Percentiles rank a stretch among this genome's conserved stretches.
phyloP scores from a whole-genome alignment of 805 yeast genomes.

The Peterozyma xylosa region DNA sequence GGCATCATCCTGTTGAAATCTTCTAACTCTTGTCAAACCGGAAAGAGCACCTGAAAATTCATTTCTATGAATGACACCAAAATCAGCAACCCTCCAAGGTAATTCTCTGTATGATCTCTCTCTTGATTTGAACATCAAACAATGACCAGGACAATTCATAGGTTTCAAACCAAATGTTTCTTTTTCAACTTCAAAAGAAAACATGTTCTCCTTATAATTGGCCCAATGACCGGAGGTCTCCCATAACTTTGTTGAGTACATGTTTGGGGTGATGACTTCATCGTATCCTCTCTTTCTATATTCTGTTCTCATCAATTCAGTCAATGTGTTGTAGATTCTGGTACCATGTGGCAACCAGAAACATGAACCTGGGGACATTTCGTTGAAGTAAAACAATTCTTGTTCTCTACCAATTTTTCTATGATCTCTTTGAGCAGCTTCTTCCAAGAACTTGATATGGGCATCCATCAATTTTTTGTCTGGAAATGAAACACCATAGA shows the following conservation, averaged over 20 bases:
- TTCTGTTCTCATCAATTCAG: slow-evolving; percentile 72
- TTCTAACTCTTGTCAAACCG: slow-evolving; percentile 92
- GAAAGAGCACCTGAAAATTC: slow-evolving; percentile 94
- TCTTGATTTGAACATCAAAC: slow-evolving; percentile 83
- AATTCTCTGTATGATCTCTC: slow-evolving; percentile 95
- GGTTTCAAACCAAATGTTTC: slow-evolving; percentile 93
- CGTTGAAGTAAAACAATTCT: slow-evolving; percentile 91
- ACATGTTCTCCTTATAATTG: slow-evolving; percentile 96
- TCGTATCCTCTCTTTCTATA: slow-evolving; percentile 93
- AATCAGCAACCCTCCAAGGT: slow-evolving; percentile 98
- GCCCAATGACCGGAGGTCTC: slow-evolving; percentile 99
- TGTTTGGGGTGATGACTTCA: slow-evolving; percentile 98
- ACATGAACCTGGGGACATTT: slow-evolving; percentile 95
- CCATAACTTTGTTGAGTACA: slow-evolving; percentile 97
- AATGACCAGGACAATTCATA: slow-evolving; percentile 90
- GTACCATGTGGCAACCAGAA: slow-evolving; percentile 99
- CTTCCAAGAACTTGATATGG: slow-evolving; percentile 88
- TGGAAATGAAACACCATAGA: slow-evolving; percentile 97
- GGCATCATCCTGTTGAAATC: slow-evolving; percentile 99
- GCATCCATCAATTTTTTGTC: slow-evolving; percentile 95
- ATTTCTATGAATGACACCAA: slow-evolving; percentile 95
- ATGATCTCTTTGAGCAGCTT: slow-evolving; percentile 94
- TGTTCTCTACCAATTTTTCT: slow-evolving; percentile 95
- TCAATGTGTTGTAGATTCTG: slow-evolving; percentile 86
- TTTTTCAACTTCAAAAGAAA: slow-evolving; percentile 93